A percentile compares a stretch with the other conserved stretches of the same genome.
Evolutionary conservation across 768 basidiomycete genomes (phyloP).

Genomic region (Hortiboletus campestris): DNA sequence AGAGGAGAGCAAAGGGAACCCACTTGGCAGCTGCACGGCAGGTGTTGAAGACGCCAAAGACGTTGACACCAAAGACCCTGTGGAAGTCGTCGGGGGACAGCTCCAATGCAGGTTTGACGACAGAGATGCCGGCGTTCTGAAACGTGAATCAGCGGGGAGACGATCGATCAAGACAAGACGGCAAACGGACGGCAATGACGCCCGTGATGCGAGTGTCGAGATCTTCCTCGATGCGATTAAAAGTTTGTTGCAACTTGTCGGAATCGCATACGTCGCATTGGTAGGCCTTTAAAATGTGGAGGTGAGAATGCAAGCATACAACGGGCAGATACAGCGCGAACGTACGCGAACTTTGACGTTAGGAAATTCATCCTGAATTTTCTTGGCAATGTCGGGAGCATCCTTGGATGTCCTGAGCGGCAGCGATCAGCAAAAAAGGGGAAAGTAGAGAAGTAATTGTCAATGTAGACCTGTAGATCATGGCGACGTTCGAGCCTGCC

Average conservation of each 20-base stretch:
- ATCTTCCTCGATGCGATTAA: constrained; percentile 49
- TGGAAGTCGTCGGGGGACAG: constrained; percentile 54
- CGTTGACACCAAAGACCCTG: constrained; percentile 55
- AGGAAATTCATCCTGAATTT: constrained; percentile 46
- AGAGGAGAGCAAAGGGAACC: background rate
- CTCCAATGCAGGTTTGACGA: constrained; percentile 60
- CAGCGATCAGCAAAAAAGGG: background rate
- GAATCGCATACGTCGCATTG: constrained; percentile 58
- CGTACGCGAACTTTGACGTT: constrained; percentile 40
- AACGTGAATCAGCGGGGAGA: background rate
- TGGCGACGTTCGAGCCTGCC: constrained; percentile 57
- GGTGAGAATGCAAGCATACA: background rate
- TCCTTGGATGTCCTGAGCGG: constrained; percentile 42
- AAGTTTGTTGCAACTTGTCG: constrained; percentile 41
- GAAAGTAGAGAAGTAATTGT: background rate
- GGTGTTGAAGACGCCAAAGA: constrained; percentile 65
- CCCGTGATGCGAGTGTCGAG: constrained; percentile 44
- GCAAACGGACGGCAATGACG: constrained; percentile 48
- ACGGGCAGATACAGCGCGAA: background rate
- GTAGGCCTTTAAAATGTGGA: constrained; percentile 43
- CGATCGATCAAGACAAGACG: fast-evolving
- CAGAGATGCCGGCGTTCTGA: constrained; percentile 62
- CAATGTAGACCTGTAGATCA: constrained; percentile 51
- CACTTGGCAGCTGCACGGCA: constrained; percentile 57
- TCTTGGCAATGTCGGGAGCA: constrained; percentile 46